Evolutionary conservation across 371 early-diverging fungal genomes (phyloP).

Genomic region (Mucor plumbeus): DNA sequence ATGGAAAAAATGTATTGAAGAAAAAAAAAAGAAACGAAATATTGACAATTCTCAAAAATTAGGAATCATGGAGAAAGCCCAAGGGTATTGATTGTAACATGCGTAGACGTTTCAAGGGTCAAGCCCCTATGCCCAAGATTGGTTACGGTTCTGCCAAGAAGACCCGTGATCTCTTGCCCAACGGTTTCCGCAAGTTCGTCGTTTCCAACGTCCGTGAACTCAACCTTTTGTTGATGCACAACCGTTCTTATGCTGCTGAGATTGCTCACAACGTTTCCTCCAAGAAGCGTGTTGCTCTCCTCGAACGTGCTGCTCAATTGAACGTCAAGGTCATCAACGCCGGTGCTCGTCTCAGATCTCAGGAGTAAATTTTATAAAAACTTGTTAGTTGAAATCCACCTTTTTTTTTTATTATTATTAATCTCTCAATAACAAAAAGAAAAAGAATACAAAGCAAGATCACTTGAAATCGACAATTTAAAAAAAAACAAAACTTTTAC

Average conservation of each 20-base stretch:
- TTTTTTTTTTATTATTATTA: conserved; percentile 1
- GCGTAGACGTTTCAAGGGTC: conserved; percentile 97
- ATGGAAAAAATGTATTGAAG: too few relatives aligned
- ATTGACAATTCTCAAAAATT: conserved; percentile 20
- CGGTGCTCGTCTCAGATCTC: conserved; percentile 93
- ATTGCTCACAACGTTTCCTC: conserved; percentile 98
- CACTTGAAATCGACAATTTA: background rate
- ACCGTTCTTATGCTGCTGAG: conserved; percentile 99
- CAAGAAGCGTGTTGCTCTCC: conserved; percentile 96
- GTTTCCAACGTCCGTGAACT: conserved; percentile 96
- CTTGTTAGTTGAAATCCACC: background rate
- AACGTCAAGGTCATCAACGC: conserved; percentile 98
- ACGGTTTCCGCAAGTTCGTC: conserved; percentile 98
- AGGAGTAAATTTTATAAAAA: conserved; percentile 67
- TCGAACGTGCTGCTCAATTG: conserved; percentile 97
- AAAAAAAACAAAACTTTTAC: background rate
- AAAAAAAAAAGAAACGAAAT: background rate
- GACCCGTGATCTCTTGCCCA: conserved; percentile 96
- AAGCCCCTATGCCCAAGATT: conserved; percentile 99
- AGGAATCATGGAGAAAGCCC: conserved; percentile 99
- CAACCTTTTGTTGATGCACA: conserved; percentile 98
- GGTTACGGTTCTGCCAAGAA: conserved; percentile 98
- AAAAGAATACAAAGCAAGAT: background rate
- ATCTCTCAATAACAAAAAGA: conserved; percentile 1
- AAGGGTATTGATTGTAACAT: conserved; percentile 99